phyloP scores from a whole-genome alignment of 192 early-diverging fungal species.

The Coemansia sp. region DNA sequence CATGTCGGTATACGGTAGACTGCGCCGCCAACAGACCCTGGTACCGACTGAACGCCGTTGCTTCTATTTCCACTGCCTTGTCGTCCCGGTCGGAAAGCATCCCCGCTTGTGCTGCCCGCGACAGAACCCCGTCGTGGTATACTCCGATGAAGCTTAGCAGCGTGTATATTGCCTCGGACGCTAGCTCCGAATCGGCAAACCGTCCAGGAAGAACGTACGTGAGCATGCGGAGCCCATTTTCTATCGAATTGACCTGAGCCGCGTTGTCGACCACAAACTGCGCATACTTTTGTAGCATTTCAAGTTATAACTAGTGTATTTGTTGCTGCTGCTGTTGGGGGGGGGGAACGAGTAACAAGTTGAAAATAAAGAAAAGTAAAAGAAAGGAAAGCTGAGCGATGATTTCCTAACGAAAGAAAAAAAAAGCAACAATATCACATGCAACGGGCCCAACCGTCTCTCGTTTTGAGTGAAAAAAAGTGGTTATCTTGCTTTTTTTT shows the following conservation, averaged over 20 bases:
- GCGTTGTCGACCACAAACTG: conserved; percentile 86
- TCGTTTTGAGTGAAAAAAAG: too few species aligned
- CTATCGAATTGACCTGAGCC: conserved; percentile 83
- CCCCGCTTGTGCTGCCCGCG: conserved; percentile 37
- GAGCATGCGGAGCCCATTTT: conserved; percentile 81
- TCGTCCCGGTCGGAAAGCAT: conserved; percentile 42
- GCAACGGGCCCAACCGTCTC: background rate
- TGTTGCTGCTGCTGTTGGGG: background rate
- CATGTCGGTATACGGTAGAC: conserved; percentile 56
- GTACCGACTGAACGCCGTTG: conserved; percentile 71
- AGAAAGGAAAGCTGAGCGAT: background rate
- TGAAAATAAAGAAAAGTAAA: background rate
- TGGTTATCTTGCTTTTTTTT: background rate
- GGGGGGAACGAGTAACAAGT: background rate
- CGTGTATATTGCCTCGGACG: conserved; percentile 85
- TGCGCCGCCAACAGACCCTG: conserved; percentile 60
- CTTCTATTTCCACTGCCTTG: conserved; percentile 18
- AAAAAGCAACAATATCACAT: background rate
- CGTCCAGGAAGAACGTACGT: conserved; percentile 93
- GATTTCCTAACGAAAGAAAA: too few species aligned
- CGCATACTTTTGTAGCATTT: conserved; percentile 74
- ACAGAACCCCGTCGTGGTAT: conserved; percentile 82
- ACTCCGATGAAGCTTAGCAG: conserved; percentile 77
- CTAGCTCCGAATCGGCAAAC: conserved; percentile 90
- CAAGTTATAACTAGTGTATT: background rate